Percentiles rank a stretch among this genome's conserved stretches.
These are phyloP conservation scores for Sonneratia alba DNA, from an alignment of 345 rosid species.

Conservation along the genomic window DNA sequence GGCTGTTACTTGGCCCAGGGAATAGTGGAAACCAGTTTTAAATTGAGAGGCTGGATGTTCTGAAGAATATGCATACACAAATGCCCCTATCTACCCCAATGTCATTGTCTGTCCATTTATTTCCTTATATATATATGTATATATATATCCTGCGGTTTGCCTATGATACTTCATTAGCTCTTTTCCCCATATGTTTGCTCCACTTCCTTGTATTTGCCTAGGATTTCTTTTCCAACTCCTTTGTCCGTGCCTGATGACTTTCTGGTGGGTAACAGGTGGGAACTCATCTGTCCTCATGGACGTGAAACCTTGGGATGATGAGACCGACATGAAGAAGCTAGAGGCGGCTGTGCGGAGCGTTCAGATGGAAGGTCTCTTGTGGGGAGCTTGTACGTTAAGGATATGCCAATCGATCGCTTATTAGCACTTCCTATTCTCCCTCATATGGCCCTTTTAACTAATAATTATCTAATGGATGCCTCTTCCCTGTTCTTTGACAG, in stretches of 20 bases:
- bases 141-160: too few species aligned
- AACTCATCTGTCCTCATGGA: constrained; percentile 88
- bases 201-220: not conserved
- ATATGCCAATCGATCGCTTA: not conserved
- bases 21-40: not conserved
- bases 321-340: constrained; percentile 93
- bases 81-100: too few species aligned
- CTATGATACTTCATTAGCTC: not conserved
- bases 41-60: not conserved
- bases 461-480: not conserved
- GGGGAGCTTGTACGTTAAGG: constrained; percentile 83
- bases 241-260: not conserved
- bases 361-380: constrained; percentile 74
- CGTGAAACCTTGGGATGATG: constrained; percentile 97
- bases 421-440: not conserved
- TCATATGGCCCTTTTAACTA: not conserved
- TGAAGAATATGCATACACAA: not conserved
- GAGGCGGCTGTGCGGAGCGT: constrained; percentile 59
- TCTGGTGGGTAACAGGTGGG: too few species aligned
- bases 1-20: not conserved
- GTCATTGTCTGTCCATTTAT: too few species aligned
- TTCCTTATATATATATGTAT: too few species aligned
- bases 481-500: constrained; percentile 28
- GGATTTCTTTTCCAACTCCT: constrained; percentile 3
- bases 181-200: not conserved